phyloP scores from a whole-genome alignment of 495 filamentous ascomycete genomes.

The Trichoderma virens region DNA sequence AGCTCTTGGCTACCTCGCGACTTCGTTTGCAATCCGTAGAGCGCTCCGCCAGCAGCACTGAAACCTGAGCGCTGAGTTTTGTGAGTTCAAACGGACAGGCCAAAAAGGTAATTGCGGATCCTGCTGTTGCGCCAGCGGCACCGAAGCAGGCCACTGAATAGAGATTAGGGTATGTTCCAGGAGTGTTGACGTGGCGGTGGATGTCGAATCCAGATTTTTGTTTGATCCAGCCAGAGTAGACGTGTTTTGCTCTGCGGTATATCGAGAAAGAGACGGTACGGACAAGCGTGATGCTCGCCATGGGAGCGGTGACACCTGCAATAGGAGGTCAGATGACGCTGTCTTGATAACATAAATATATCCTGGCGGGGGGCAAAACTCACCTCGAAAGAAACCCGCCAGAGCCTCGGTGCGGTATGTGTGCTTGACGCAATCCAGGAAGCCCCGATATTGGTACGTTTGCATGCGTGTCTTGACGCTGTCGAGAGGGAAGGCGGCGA shows the following conservation, averaged over 20 bases:
- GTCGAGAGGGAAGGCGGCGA: constrained; percentile 70
- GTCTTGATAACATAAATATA: neutral
- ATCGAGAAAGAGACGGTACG: constrained; percentile 90
- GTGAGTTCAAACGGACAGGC: constrained; percentile 93
- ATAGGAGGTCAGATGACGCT: neutral
- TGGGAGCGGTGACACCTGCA: constrained; percentile 66
- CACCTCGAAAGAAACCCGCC: constrained; percentile 72
- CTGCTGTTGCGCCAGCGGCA: constrained; percentile 68
- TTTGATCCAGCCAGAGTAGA: constrained; percentile 60
- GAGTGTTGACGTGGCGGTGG: constrained; percentile 59
- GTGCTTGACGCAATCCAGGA: constrained; percentile 59
- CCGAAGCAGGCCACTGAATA: constrained; percentile 68
- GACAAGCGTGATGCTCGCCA: constrained; percentile 81
- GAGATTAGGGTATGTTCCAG: constrained; percentile 60
- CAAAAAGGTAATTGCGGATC: constrained; percentile 71
- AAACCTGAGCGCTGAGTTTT: constrained; percentile 83
- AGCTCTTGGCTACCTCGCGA: constrained; percentile 57
- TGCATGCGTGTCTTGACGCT: constrained; percentile 85
- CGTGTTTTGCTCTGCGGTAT: constrained; percentile 77
- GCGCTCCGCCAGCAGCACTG: constrained; percentile 71
- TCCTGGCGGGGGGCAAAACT: constrained; percentile 13
- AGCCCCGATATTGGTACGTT: constrained; percentile 65
- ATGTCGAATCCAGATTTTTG: constrained; percentile 60
- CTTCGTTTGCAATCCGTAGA: constrained; percentile 45
- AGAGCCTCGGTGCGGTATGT: constrained; percentile 67